Evolutionary conservation across 1,284 basidiomycete species (phyloP).

Genomic region (Malassezia equina): DNA sequence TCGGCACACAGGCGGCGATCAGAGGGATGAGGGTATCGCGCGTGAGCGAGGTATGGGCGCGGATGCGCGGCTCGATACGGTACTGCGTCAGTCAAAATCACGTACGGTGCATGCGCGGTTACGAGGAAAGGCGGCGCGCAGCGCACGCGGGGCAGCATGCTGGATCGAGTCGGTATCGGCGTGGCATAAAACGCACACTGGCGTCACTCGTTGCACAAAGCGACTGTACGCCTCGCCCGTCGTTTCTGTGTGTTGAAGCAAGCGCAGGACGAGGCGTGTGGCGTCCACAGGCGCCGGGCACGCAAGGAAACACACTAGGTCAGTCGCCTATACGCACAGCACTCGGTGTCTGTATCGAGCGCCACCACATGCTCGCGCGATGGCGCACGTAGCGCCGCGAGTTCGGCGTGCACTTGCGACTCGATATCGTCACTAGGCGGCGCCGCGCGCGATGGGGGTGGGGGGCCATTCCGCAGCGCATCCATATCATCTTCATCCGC

Average conservation of each 20-base stretch:
- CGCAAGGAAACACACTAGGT: conserved; percentile 15
- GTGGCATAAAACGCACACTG: conserved; percentile 9
- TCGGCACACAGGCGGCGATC: conserved; percentile 25
- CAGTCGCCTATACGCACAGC: conserved; percentile 1
- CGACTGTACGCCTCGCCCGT: conserved; percentile 30
- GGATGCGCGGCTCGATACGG: conserved; percentile 38
- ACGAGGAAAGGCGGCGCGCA: conserved; percentile 2
- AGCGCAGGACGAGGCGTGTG: not conserved
- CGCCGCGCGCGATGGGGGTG: not conserved
- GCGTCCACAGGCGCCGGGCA: conserved; percentile 18
- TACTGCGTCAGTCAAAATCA: conserved; percentile 14
- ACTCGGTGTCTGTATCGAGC: conserved; percentile 17
- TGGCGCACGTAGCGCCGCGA: conserved; percentile 19
- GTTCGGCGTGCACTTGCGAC: conserved; percentile 34
- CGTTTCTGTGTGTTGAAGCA: conserved; percentile 25
- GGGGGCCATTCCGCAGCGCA: conserved; percentile 24
- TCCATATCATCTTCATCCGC: conserved; percentile 24
- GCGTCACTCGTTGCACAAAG: conserved; percentile 12
- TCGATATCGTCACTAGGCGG: conserved; percentile 24
- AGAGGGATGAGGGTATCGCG: conserved; percentile 28
- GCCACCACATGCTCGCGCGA: not conserved
- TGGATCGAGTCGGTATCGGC: conserved; percentile 7
- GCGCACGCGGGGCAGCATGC: not conserved
- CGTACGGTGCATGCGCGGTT: conserved; percentile 6
- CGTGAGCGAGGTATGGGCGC: conserved; percentile 26